These are phyloP conservation scores for Eutrema salsugineum DNA, from an alignment of 441 rosid genomes.

Conservation along the genomic window DNA sequence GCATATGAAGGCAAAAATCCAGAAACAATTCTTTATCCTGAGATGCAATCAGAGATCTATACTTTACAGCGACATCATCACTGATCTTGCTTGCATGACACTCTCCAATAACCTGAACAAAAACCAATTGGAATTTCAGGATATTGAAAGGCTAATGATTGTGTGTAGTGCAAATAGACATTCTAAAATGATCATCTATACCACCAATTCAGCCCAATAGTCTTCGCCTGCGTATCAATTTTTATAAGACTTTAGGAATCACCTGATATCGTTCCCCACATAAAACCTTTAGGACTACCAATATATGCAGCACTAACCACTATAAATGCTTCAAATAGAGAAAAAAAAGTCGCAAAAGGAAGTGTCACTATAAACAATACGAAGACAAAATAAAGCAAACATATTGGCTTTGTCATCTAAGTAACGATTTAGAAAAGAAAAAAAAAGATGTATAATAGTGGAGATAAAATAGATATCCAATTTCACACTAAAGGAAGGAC, in stretches of 20 bases:
- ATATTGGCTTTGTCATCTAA: neutral
- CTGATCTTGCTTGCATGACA: slow-evolving; percentile 68
- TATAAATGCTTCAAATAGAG: neutral
- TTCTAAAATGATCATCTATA: neutral
- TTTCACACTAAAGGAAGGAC: neutral
- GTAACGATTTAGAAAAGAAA: neutral
- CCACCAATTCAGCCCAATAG: neutral
- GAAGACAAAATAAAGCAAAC: neutral
- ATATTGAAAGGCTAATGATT: neutral
- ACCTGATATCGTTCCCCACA: slow-evolving; percentile 4
- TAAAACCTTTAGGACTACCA: neutral
- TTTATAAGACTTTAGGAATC: neutral
- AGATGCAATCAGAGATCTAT: slow-evolving; percentile 46
- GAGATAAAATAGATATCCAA: neutral
- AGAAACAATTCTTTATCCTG: slow-evolving; percentile 67
- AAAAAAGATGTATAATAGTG: neutral
- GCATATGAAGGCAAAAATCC: slow-evolving; percentile 78
- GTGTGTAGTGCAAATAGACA: neutral
- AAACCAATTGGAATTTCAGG: slow-evolving; percentile 10
- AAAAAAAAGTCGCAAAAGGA: neutral
- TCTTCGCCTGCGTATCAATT: neutral
- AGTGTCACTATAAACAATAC: neutral
- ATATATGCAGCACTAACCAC: slow-evolving; percentile 3
- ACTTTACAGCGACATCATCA: slow-evolving; percentile 66
- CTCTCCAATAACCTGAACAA: slow-evolving; percentile 81